Evolutionary conservation across 768 basidiomycete species (phyloP).

Genomic region (Lentinula guzmanii): DNA sequence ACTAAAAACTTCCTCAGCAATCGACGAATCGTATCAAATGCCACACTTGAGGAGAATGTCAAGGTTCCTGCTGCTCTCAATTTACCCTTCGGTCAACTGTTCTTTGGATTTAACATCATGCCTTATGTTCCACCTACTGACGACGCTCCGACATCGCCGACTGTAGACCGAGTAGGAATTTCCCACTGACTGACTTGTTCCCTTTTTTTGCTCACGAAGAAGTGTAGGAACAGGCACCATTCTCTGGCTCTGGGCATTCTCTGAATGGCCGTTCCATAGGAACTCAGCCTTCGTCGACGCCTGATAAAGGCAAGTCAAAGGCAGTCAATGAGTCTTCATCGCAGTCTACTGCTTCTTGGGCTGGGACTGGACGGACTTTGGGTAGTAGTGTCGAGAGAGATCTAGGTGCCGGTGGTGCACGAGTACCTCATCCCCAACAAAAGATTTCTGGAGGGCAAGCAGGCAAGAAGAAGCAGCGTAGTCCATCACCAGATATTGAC

Average conservation of each 20-base stretch:
- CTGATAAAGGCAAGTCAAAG: slow-evolving; percentile 49
- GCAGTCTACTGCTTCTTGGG: slow-evolving; percentile 27
- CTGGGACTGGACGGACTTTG: slow-evolving; percentile 45
- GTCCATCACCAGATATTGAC: slow-evolving; percentile 60
- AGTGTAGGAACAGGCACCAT: slow-evolving; percentile 37
- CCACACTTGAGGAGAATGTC: slow-evolving; percentile 61
- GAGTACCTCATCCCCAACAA: slow-evolving; percentile 39
- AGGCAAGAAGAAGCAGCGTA: slow-evolving; percentile 36
- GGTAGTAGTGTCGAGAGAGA: slow-evolving; percentile 33
- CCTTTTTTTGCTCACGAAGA: background rate
- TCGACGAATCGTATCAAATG: slow-evolving; percentile 79
- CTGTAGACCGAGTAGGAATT: slow-evolving; percentile 24
- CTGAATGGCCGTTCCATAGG: slow-evolving; percentile 46
- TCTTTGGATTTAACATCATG: slow-evolving; percentile 89
- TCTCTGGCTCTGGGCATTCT: slow-evolving; percentile 63
- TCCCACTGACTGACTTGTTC: background rate
- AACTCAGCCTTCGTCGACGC: slow-evolving; percentile 21
- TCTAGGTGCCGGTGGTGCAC: slow-evolving; percentile 48
- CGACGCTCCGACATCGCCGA: slow-evolving; percentile 21
- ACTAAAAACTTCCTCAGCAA: slow-evolving; percentile 43
- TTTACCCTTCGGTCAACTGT: slow-evolving; percentile 89
- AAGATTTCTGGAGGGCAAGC: slow-evolving; percentile 26
- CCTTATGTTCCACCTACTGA: slow-evolving; percentile 54
- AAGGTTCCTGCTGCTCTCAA: slow-evolving; percentile 88
- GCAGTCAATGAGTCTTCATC: slow-evolving; percentile 29